phyloP scores from a whole-genome alignment of 2,329 filamentous ascomycete species.

The Diplodia scrobiculata region DNA sequence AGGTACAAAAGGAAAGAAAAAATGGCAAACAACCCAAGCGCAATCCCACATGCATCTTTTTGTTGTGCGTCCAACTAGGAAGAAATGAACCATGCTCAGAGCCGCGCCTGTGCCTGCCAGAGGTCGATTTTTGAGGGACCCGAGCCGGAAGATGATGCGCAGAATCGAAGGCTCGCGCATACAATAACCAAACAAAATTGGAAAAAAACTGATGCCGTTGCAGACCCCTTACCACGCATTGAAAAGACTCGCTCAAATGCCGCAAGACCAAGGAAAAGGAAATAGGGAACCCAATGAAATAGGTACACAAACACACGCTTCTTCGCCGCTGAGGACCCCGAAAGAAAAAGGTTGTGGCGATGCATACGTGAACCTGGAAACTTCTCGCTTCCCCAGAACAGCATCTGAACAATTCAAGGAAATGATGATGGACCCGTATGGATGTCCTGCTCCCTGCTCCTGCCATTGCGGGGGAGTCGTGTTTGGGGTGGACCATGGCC shows the following conservation, averaged over 20 bases:
- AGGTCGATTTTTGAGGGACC: not conserved
- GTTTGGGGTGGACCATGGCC: not conserved
- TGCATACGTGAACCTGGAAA: not conserved
- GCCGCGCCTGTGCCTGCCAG: conserved; percentile 5
- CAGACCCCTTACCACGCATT: conserved; percentile 1
- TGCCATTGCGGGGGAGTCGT: conserved; percentile 18
- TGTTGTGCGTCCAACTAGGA: conserved; percentile 13
- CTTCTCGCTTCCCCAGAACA: conserved; percentile 4
- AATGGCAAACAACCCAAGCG: conserved; percentile 20
- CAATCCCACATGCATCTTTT: conserved; percentile 5
- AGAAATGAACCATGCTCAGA: conserved; percentile 4
- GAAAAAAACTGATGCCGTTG: conserved; percentile 12
- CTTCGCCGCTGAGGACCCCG: conserved; percentile 19
- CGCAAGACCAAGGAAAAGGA: conserved; percentile 6
- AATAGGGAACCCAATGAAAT: conserved; percentile 18
- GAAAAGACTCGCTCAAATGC: conserved; percentile 28
- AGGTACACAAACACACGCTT: conserved; percentile 26
- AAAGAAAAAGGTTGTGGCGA: conserved; percentile 5
- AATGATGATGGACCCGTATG: not conserved
- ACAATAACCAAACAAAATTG: not conserved
- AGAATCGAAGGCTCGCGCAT: conserved; percentile 10
- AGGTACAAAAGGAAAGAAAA: conserved; percentile 15
- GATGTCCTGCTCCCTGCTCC: conserved; percentile 5
- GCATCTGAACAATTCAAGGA: conserved; percentile 20
- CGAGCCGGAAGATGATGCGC: conserved; percentile 18